Conservation (phyloP, 2,329 filamentous ascomycete genomes). For the Colletotrichum sojae region DNA sequence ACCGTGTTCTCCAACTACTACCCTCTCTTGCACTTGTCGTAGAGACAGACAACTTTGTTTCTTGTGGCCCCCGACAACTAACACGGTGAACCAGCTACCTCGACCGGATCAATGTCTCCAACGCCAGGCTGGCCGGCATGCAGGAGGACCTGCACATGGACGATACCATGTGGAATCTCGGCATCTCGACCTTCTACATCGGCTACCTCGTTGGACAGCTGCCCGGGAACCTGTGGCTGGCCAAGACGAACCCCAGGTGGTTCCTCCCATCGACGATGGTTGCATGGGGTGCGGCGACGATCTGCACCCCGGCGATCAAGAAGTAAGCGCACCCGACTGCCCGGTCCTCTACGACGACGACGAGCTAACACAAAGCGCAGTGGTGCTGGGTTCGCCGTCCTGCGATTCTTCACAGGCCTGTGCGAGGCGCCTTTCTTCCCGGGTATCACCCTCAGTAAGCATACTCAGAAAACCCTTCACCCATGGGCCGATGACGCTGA, state of each 20-base stretch:
- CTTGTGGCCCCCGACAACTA: neutral
- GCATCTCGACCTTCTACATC: conserved; percentile 59
- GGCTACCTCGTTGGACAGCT: conserved; percentile 60
- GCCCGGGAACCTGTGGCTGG: conserved; percentile 60
- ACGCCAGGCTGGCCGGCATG: conserved; percentile 53
- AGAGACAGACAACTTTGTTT: neutral
- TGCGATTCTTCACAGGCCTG: conserved; percentile 48
- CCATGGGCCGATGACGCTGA: neutral
- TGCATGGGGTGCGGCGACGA: conserved; percentile 56
- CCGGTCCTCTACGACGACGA: neutral
- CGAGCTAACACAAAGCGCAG: conserved; percentile 21
- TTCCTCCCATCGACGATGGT: conserved; percentile 56
- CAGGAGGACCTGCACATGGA: conserved; percentile 51
- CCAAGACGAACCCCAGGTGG: conserved; percentile 52
- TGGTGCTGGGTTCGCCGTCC: conserved; percentile 44
- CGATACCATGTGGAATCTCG: conserved; percentile 54
- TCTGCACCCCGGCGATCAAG: conserved; percentile 57
- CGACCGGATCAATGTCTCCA: conserved; percentile 64
- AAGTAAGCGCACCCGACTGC: conserved; percentile 38
- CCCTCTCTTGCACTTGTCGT: neutral
- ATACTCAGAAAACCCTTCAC: neutral
- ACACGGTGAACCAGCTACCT: conserved; percentile 56
- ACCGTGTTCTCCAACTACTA: neutral
- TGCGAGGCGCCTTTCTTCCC: conserved; percentile 59
- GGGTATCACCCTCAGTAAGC: conserved; percentile 58